These are phyloP conservation scores for Scheffersomyces illinoinensis DNA, from an alignment of 1,139 yeast genomes.

Conservation along the genomic window DNA sequence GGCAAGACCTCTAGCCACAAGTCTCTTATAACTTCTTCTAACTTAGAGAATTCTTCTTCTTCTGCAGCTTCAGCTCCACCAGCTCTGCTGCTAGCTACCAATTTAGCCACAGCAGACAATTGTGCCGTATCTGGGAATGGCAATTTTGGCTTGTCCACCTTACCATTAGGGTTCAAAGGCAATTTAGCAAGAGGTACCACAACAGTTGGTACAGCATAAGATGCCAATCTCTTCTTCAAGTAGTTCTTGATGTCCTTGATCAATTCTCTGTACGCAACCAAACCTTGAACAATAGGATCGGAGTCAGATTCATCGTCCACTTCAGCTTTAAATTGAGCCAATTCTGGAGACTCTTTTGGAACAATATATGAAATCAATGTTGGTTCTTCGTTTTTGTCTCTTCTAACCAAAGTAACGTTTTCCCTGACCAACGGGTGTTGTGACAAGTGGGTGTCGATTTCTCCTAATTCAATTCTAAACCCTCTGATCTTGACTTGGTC, in stretches of 20 bases:
- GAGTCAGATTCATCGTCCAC: conserved; percentile 31
- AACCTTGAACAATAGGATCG: conserved; percentile 77
- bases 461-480: conserved; percentile 96
- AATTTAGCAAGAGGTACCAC: conserved; percentile 83
- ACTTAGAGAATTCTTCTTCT: conserved; percentile 52
- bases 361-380: conserved; percentile 89
- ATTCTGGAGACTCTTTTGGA: conserved; percentile 67
- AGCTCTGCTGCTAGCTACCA: conserved; percentile 33
- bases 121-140: conserved; percentile 95
- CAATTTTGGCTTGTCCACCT: conserved; percentile 94
- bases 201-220: conserved; percentile 90
- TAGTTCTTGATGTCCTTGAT: conserved; percentile 79
- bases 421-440: conserved; percentile 91
- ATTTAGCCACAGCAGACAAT: conserved; percentile 63
- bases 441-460: conserved; percentile 94
- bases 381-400: conserved; percentile 91
- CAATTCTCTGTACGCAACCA: conserved; percentile 72
- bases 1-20: conserved; percentile 88
- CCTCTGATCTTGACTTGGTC: conserved; percentile 99
- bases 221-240: conserved; percentile 85
- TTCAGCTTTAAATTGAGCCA: conserved; percentile 50
- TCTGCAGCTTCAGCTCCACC: conserved; percentile 34
- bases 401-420: conserved; percentile 87
- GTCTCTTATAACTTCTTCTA: conserved; percentile 70
- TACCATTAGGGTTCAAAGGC: conserved; percentile 97